These are phyloP conservation scores for Paxillus rubicundulus DNA, from an alignment of 768 basidiomycete genomes.

Conservation along the genomic window DNA sequence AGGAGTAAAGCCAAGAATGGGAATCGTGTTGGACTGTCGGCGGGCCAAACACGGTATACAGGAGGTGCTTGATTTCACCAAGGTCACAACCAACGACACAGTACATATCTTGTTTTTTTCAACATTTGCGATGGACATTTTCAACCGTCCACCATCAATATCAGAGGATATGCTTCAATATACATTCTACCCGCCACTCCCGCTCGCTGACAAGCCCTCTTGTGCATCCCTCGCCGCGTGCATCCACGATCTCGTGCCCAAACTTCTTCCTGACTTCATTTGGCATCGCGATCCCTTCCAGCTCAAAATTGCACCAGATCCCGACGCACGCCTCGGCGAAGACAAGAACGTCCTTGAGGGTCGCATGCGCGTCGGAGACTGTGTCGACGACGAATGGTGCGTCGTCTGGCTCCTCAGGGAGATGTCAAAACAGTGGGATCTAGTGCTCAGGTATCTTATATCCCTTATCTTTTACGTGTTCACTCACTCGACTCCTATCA, in stretches of 20 bases:
- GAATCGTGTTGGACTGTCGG: not conserved
- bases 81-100: not conserved
- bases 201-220: slow-evolving; percentile 55
- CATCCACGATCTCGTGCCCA: slow-evolving; percentile 55
- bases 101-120: not conserved
- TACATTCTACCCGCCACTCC: slow-evolving; percentile 58
- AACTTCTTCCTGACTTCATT: slow-evolving; percentile 57
- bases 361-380: slow-evolving; percentile 89
- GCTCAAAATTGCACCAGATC: slow-evolving; percentile 57
- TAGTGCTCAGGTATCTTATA: slow-evolving; percentile 68
- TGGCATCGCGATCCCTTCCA: slow-evolving; percentile 88
- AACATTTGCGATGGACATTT: slow-evolving; percentile 53
- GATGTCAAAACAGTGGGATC: slow-evolving; percentile 74
- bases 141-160: slow-evolving; percentile 73
- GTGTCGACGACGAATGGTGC: slow-evolving; percentile 98
- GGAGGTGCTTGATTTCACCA: not conserved
- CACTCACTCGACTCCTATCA: slow-evolving; percentile 10
- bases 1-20: slow-evolving; percentile 14
- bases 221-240: slow-evolving; percentile 66
- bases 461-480: not conserved
- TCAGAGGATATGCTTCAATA: slow-evolving; percentile 86
- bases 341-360: slow-evolving; percentile 70
- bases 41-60: no score
- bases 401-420: slow-evolving; percentile 84
- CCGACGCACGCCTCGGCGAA: slow-evolving; percentile 31